These are phyloP conservation scores for Debaryomyces udenii DNA, from an alignment of 1,139 yeast genomes.

Conservation along the genomic window DNA sequence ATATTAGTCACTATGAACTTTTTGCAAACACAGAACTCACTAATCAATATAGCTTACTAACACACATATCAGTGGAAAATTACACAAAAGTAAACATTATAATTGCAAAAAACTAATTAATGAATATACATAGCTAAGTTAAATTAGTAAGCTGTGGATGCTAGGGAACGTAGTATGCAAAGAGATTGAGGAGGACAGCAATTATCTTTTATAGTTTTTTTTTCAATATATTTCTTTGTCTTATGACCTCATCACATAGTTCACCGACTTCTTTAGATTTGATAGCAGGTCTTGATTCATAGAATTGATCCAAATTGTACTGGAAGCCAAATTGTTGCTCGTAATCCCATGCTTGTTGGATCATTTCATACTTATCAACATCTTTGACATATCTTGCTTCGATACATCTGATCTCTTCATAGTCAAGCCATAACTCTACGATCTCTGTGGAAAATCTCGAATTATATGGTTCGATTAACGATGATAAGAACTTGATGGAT, in stretches of 20 bases:
- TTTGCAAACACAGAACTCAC: neutral
- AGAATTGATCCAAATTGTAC: slow-evolving; percentile 70
- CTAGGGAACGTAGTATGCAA: no score
- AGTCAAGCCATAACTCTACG: slow-evolving; percentile 81
- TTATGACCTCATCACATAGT: slow-evolving; percentile 69
- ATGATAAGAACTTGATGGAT: slow-evolving; percentile 69
- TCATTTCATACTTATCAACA: slow-evolving; percentile 90
- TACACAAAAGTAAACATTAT: slow-evolving; percentile 3
- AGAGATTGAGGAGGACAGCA: no score
- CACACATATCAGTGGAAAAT: neutral
- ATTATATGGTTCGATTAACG: slow-evolving; percentile 66
- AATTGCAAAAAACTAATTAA: slow-evolving; percentile 1
- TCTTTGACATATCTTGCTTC: slow-evolving; percentile 94
- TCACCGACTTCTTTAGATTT: slow-evolving; percentile 71
- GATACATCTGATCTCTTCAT: slow-evolving; percentile 76
- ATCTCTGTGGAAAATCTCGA: slow-evolving; percentile 65
- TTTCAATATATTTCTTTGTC: slow-evolving; percentile 56
- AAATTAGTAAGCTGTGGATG: no score
- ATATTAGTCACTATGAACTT: neutral
- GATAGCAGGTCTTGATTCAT: slow-evolving; percentile 61
- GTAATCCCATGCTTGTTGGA: slow-evolving; percentile 89
- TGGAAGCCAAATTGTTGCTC: slow-evolving; percentile 64
- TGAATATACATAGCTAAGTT: no score
- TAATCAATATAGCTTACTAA: slow-evolving; percentile 1
- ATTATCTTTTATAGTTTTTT: slow-evolving; percentile 6